A percentile compares a stretch with the other conserved stretches of the same genome.
Conservation (phyloP, 139 green algal species). For the Chlorella sp. region DNA sequence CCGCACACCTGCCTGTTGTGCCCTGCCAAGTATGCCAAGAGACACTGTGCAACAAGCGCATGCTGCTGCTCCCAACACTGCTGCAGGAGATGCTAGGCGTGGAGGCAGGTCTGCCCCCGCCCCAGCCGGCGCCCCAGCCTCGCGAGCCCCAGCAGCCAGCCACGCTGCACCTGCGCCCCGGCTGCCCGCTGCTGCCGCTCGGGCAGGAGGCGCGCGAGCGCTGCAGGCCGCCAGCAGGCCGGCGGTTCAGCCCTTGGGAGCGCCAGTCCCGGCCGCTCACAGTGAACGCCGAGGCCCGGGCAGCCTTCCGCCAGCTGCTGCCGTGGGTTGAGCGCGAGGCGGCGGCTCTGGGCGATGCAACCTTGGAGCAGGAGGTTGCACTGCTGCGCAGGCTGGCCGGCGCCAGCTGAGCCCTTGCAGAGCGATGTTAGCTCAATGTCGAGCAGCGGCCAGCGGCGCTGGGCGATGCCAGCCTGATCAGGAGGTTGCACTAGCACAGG, state of each 20-base stretch:
- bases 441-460: too few relatives aligned
- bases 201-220: neutral
- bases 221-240: neutral
- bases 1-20: too few relatives aligned
- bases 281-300: neutral
- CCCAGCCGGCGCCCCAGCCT: neutral
- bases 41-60: too few relatives aligned
- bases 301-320: neutral
- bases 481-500: too few relatives aligned
- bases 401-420: too few relatives aligned
- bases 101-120: too few relatives aligned
- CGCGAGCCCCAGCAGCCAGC: neutral
- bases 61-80: too few relatives aligned
- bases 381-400: constrained; percentile 16
- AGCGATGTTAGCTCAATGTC: too few relatives aligned
- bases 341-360: constrained; percentile 7
- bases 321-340: constrained; percentile 1
- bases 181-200: constrained; percentile 19
- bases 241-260: constrained; percentile 1
- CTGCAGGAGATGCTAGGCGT: too few relatives aligned
- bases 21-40: too few relatives aligned
- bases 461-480: too few relatives aligned
- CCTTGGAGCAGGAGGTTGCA: constrained; percentile 22
- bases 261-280: neutral
- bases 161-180: constrained; percentile 2